These are phyloP conservation scores for Rhynchospora pubera DNA, from an alignment of 176 grass and related monocot species.

Conservation along the genomic window DNA sequence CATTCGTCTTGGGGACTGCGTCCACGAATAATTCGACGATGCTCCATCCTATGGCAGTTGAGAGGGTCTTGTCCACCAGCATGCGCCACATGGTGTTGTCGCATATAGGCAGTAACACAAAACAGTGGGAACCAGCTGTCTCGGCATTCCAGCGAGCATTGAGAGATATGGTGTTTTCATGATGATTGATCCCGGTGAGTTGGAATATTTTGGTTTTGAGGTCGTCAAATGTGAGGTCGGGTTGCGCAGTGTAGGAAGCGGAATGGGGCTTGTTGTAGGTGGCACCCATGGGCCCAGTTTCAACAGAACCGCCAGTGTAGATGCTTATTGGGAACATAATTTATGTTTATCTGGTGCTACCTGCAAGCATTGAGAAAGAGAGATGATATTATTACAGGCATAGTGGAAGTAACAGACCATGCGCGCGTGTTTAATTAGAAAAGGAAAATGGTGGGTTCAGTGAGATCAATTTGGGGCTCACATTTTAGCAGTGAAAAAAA, in stretches of 20 bases:
- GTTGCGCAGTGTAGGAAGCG: background rate
- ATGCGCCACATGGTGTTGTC: slow-evolving; percentile 1
- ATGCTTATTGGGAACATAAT: background rate
- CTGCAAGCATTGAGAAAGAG: background rate
- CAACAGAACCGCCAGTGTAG: background rate
- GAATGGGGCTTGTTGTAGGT: background rate
- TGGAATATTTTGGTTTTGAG: background rate
- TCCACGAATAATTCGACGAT: background rate
- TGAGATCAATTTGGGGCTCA: no score
- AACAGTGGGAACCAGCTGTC: background rate
- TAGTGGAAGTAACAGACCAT: no score
- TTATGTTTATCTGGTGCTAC: background rate
- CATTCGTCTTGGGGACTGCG: background rate
- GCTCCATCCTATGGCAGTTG: slow-evolving; percentile 1
- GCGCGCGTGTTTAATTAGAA: no score
- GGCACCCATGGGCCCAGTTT: background rate
- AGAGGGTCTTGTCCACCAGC: slow-evolving; percentile 1
- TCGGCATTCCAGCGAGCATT: slow-evolving; percentile 1
- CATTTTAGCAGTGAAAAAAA: no score
- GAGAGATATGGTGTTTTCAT: background rate
- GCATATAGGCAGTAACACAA: background rate
- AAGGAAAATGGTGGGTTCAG: no score
- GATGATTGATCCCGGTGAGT: background rate
- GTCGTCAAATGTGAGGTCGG: background rate
- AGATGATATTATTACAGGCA: no score